A percentile compares a stretch with the other conserved stretches of the same genome.
These are phyloP conservation scores for Musa troglodytarum DNA, from an alignment of 176 grass and related monocot genomes.

Conservation along the genomic window DNA sequence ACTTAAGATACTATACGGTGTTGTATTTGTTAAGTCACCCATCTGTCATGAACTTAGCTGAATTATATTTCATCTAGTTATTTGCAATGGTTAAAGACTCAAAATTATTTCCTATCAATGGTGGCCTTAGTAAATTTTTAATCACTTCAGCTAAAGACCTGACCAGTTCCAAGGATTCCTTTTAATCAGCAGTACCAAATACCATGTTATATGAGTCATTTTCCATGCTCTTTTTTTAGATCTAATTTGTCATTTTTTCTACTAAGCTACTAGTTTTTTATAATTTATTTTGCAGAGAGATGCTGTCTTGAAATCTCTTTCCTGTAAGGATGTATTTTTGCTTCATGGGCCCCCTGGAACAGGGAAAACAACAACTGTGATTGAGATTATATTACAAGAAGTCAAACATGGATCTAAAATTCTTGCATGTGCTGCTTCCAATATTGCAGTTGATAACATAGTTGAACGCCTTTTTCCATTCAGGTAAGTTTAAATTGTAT, in stretches of 20 bases:
- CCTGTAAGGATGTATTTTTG: constrained; percentile 88
- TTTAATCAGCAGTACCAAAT: too few relatives aligned
- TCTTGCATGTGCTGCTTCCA: constrained; percentile 98
- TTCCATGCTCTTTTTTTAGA: not conserved
- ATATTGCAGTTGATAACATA: constrained; percentile 97
- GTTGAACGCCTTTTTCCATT: constrained; percentile 88
- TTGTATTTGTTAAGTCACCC: too few relatives aligned
- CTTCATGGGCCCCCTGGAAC: constrained; percentile 98
- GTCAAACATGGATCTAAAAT: constrained; percentile 89
- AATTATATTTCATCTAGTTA: too few relatives aligned
- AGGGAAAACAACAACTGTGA: constrained; percentile 92
- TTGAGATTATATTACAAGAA: constrained; percentile 96
- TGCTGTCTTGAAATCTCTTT: constrained; percentile 75
- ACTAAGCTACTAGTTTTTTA: not conserved
- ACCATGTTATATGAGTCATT: too few relatives aligned
- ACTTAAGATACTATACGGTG: too few relatives aligned
- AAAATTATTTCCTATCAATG: too few relatives aligned
- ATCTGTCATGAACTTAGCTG: too few relatives aligned
- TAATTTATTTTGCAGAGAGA: constrained; percentile 48
- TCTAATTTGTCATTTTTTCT: not conserved
- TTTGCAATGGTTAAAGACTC: too few relatives aligned
- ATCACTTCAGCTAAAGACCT: too few relatives aligned
- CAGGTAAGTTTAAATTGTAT: constrained; percentile 31
- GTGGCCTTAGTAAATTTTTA: too few relatives aligned
- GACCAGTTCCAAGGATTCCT: too few relatives aligned